Conservation (phyloP, 768 basidiomycete genomes). For the Termitomyces eurrhizus region DNA sequence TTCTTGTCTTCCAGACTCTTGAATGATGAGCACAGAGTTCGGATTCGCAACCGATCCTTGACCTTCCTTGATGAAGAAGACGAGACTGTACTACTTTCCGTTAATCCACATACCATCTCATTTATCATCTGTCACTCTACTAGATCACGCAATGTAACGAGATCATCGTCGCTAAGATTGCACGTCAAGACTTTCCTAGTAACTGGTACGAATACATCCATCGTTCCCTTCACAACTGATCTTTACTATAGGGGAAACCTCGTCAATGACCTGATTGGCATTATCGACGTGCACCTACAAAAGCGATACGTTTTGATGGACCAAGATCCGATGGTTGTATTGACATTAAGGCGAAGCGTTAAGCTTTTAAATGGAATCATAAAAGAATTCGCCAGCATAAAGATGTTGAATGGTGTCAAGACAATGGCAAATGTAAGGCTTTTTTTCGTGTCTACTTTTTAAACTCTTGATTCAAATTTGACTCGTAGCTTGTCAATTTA, state of each 20-base stretch:
- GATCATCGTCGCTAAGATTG: slow-evolving; percentile 70
- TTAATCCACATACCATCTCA: slow-evolving; percentile 3
- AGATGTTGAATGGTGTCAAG: slow-evolving; percentile 65
- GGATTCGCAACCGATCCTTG: slow-evolving; percentile 65
- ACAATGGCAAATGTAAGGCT: slow-evolving; percentile 56
- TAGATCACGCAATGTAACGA: slow-evolving; percentile 82
- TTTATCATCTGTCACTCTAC: slow-evolving; percentile 5
- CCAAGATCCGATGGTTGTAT: slow-evolving; percentile 38
- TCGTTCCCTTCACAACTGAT: neutral
- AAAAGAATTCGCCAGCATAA: slow-evolving; percentile 68
- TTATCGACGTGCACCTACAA: slow-evolving; percentile 52
- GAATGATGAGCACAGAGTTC: slow-evolving; percentile 58
- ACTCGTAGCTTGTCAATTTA: slow-evolving; percentile 42
- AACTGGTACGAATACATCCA: slow-evolving; percentile 49
- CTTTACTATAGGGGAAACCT: slow-evolving; percentile 51
- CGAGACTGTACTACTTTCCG: slow-evolving; percentile 53
- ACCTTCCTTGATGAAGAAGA: slow-evolving; percentile 74
- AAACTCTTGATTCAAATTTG: neutral
- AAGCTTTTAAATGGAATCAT: slow-evolving; percentile 60
- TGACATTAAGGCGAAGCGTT: slow-evolving; percentile 57
- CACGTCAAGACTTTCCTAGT: slow-evolving; percentile 70
- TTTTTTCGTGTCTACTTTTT: neutral
- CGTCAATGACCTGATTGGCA: slow-evolving; percentile 47
- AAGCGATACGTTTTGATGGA: slow-evolving; percentile 40
- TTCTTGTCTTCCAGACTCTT: slow-evolving; percentile 46